Evolutionary conservation across 192 early-diverging fungal genomes (phyloP).

Genomic region (Linderina pennispora): DNA sequence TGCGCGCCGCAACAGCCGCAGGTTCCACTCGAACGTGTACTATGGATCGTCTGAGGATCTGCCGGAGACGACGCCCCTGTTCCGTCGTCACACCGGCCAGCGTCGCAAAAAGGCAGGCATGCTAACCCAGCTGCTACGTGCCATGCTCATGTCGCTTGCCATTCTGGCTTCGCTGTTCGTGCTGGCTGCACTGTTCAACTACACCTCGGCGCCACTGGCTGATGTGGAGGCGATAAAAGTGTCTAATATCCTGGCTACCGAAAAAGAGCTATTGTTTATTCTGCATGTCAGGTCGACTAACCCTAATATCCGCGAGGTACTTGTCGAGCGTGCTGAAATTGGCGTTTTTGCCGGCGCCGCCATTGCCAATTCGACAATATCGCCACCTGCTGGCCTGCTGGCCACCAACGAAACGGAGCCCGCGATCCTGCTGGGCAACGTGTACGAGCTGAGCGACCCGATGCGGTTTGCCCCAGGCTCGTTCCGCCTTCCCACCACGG

Average conservation of each 20-base stretch:
- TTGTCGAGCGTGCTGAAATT: constrained; percentile 51
- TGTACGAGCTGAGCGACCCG: constrained; percentile 42
- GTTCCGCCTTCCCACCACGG: constrained; percentile 19
- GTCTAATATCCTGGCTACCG: constrained; percentile 55
- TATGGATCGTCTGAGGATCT: constrained; percentile 45
- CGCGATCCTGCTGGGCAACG: constrained; percentile 40
- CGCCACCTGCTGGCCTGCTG: neutral
- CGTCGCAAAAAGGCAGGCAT: constrained; percentile 33
- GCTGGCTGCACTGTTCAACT: constrained; percentile 39
- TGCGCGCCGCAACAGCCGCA: constrained; percentile 41
- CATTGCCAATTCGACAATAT: constrained; percentile 12
- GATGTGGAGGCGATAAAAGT: constrained; percentile 47
- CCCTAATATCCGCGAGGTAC: constrained; percentile 52
- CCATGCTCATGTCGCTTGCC: constrained; percentile 10
- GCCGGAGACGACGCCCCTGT: constrained; percentile 43
- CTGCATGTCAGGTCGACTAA: constrained; percentile 55
- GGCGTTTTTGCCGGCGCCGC: constrained; percentile 58
- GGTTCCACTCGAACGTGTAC: constrained; percentile 35
- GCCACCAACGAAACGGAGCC: constrained; percentile 34
- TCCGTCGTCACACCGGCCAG: constrained; percentile 28
- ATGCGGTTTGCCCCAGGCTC: constrained; percentile 40
- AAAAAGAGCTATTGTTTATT: constrained; percentile 64
- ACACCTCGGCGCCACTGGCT: constrained; percentile 42
- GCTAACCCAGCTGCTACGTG: constrained; percentile 18
- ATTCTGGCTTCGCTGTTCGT: constrained; percentile 28